Base-by-base conservation (phyloP, 2,329 filamentous ascomycete species). In the Proliferodiscus dingleyae region DNA sequence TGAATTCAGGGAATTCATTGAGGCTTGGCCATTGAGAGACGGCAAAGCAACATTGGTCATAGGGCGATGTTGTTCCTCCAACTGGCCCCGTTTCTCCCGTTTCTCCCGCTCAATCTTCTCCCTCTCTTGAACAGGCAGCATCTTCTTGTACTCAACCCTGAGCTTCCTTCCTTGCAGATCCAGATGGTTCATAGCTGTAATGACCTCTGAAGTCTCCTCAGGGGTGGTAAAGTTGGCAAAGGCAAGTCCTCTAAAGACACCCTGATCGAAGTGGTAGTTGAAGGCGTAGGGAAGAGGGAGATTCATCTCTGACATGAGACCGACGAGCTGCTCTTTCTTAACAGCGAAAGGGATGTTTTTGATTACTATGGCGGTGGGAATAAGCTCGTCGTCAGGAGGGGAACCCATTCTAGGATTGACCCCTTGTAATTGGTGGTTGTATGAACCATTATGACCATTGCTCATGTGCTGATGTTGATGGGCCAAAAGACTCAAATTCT, bases 291-390 rank as follows among this genome's bases (percentile, higher is more conserved):
- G 93, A 56, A 97, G 80, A 1, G 93, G 93, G 30, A 98, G 78
- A 56, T 89, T 86, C 77, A 97, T 80, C 16, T 95, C 88, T 7
- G 90, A 87, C 93, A 98, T 98, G 57, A 96, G 77, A 52, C 84
- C 81, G 26, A 95, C 88, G 30, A 98, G 76, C 60, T 91, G 89
- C 68, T 98, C 93, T 70, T 97, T 97, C 67, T 95, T 90, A 46
- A 97, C 89, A 22, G 94, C 93, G 66, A 98, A 98, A 0, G 94
- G 93, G 29, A 98, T 98, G 65, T 98, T 98, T 73, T 98, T 98
- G 70, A 98, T 97, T 48, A 98, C 93, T 59, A 98, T 97, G 44
- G 93, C 93, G 3, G 93, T 98, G 2, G 91, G 91, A 49, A 98
- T 98, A 50, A 98, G 80, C 70, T 97, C 91, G 56, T 95, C 91